phyloP scores from a whole-genome alignment of 305 asterid genomes.

The Rubia tinctorum region DNA sequence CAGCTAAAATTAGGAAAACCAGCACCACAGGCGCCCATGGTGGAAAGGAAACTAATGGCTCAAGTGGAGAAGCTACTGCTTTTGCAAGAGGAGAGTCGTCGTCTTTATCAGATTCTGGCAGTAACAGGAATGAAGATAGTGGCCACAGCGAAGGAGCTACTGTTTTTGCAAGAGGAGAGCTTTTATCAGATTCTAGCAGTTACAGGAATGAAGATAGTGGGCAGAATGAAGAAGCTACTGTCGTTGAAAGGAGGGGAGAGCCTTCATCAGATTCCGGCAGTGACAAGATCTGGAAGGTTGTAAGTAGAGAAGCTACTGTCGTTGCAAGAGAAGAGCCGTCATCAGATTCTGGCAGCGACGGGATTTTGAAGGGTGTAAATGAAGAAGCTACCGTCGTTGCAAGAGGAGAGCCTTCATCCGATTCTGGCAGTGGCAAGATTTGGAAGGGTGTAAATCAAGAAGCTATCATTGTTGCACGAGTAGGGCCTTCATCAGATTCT shows the following conservation, averaged over 20 bases:
- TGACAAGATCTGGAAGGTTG: too few species aligned
- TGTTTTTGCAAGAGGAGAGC: constrained; percentile 16
- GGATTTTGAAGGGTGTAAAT: neutral
- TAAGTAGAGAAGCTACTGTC: neutral
- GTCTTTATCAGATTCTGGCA: constrained; percentile 6
- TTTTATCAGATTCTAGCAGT: neutral
- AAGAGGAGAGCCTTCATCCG: constrained; percentile 16
- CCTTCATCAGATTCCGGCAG: neutral
- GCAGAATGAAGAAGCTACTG: constrained; percentile 1
- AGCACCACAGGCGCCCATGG: constrained; percentile 23
- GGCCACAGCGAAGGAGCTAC: constrained; percentile 18
- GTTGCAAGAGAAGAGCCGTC: constrained; percentile 20
- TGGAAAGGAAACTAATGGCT: constrained; percentile 27
- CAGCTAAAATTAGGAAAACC: constrained; percentile 55
- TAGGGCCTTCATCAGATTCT: constrained; percentile 7
- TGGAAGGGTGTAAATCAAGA: constrained; percentile 6
- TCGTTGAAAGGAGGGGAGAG: constrained; percentile 7
- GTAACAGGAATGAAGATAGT: constrained; percentile 6
- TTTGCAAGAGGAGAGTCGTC: constrained; percentile 16
- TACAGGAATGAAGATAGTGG: neutral
- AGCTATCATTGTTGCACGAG: neutral
- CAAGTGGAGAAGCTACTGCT: constrained; percentile 24
- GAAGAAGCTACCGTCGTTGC: constrained; percentile 7
- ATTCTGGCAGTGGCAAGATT: neutral
- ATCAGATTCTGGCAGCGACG: neutral